Base-by-base conservation (phyloP, 306 rosid genomes). In the Fagus sylvatica region DNA sequence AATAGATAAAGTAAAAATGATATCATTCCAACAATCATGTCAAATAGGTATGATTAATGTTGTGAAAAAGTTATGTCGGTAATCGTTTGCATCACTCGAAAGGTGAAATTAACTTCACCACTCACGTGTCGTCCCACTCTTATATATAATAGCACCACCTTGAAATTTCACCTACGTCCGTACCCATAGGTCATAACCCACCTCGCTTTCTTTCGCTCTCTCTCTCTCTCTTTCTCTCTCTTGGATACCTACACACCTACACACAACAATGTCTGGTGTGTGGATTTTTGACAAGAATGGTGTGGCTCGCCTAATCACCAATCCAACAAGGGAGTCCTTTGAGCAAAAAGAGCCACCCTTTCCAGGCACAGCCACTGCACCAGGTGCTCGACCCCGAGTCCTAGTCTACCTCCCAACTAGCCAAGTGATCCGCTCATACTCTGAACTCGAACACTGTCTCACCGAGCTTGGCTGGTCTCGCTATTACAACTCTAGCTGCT, bases 281-380 rank as follows among this genome's bases (percentile, higher is more conserved):
- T 93, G 97, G 98, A 87, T 93, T 6, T 93, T 93, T 66, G 93
- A 88, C 89, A 91, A 90, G 84, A 91, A 86, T n/a, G 98, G 98
- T 1, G 97, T 93, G 78, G 85, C 85, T 1, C 90, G 97, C 13
- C 84, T 91, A 0, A 84, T 93, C 40, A 54, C 84, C 5, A 86
- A 90, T 90, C 98, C 98, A 17, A 93, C 96, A 0, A 74, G 89
- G 68, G 98, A 93, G 41, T 89, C 98, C 15, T 93, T 93, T 74
- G 97, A 93, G 86, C 86, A 76, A 5, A 89, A 64, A 74, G 86
- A 86, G 22, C 86, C 89, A 1, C 69, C 87, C 0, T 32, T 37
- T 4, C 87, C 91, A 0, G 91, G 91, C 7, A 91, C 93, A 7
- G 91, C 93, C 62, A 91, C 98, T 0, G 91, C 98, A 0, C 98